phyloP scores from a whole-genome alignment of 2,329 filamentous ascomycete species.

The Fusarium drepaniforme region DNA sequence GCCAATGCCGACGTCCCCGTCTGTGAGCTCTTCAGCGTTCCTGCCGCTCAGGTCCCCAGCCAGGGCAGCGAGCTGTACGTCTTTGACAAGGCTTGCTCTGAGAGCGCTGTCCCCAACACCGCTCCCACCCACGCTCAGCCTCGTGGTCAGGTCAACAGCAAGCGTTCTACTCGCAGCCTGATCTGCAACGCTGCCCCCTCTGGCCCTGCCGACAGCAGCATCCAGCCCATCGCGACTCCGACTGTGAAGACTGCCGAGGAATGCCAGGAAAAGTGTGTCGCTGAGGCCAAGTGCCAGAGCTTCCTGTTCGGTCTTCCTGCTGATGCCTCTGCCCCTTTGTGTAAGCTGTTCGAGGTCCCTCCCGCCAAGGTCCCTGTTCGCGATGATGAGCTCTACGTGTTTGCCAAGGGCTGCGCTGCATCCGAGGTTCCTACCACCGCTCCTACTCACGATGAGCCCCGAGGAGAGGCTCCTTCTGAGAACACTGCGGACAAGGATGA shows the following conservation, averaged over 20 bases:
- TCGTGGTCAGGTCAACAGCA: not conserved
- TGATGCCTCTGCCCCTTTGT: not conserved
- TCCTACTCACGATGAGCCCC: not conserved
- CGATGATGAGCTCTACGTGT: not conserved
- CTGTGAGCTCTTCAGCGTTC: constrained; percentile 20
- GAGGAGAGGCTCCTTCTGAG: not conserved
- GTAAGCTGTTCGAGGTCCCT: not conserved
- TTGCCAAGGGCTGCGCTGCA: not conserved
- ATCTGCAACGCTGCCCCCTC: not conserved
- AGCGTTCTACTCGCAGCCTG: not conserved
- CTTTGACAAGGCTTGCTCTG: constrained; percentile 17
- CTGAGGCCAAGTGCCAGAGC: not conserved
- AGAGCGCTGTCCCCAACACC: not conserved
- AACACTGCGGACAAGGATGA: not conserved
- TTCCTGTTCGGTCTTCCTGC: not conserved
- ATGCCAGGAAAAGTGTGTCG: not conserved
- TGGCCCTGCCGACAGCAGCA: not conserved
- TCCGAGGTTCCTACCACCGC: not conserved
- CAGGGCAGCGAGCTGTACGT: constrained; percentile 13
- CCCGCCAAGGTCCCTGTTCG: not conserved
- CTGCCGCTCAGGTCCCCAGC: constrained; percentile 11
- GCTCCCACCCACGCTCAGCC: not conserved
- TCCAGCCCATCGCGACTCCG: not conserved
- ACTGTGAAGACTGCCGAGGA: not conserved
- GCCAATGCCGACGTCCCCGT: constrained; percentile 7